Base-by-base conservation (phyloP, 257 asterid genomes). In the Solanum medicagineum region DNA sequence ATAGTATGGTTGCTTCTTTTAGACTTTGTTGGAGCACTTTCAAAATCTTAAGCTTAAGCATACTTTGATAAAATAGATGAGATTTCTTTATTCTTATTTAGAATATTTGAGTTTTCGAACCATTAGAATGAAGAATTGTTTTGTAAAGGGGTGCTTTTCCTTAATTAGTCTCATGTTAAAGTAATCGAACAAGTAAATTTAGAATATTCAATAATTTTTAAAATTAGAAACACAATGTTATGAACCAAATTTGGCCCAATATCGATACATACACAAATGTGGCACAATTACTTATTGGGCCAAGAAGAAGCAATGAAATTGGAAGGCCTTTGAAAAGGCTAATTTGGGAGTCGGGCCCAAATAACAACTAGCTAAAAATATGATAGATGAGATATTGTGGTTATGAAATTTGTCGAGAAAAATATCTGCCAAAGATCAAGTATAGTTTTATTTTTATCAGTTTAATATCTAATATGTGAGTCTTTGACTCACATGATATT, bases 401-500 rank as follows among this genome's bases (percentile, higher is more conserved):
- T 32, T 32, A 32, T 32, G 36, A 0, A 32, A 32, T 32, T 32
- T 29, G 32, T 29, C 3, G 32, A 29, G 32, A 29, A 29, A 29
- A 29, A 29, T 29, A 29, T 29, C 3, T 29, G 32, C 32, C 3
- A 29, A 87, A 85, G 91, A 87, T 89, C 87, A 87, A 89, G 89
- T 89, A 87, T 87, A 89, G 85, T 85, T 89, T 63, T 89, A 85
- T 86, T 89, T 85, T 87, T 89, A 89, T 86, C 84, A 85, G 83
- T 89, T 87, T 87, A 89, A 85, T 85, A 87, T 89, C 71, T 85
- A 82, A 89, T 89, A 85, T 59, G 84, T 86, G 89, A 45, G 68
- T 42, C 32, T 5, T 13, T 4, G 20, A 6, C 20, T 65, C 65
- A 57, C 26, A 20, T 1, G 26, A 57, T 57, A 57, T 57, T 36